Base-by-base conservation (phyloP, 148 eudicot species). In the Cornus kousa region DNA sequence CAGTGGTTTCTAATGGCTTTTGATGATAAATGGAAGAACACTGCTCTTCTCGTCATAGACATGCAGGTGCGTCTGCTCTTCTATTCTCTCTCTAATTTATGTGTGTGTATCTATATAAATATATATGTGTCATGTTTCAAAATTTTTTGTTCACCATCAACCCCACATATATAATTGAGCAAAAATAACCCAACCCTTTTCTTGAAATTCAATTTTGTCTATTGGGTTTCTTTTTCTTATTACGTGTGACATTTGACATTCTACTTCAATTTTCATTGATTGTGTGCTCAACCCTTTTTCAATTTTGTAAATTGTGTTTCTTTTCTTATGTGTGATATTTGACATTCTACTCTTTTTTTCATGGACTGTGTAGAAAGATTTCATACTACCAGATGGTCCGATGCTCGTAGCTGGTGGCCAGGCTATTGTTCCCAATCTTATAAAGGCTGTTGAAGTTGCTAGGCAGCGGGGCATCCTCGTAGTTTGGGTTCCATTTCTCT, bases 11-110 rank as follows among this genome's bases (percentile, higher is more conserved):
- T 53, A 62, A 62, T 62, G 66, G 66, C 66, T 28, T 43, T 68
- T 23, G 74, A 32, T 33, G 67, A 77, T 5, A 80, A 82, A 64
- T 85, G 92, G 97, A 91, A 90, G 28, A 90, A 85, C 70, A 89
- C 97, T 0, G 97, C 99, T 31, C 95, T 95, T 72, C 83, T 96
- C 20, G 94, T 96, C 81, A 92, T 96, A 23, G 99, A 93, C 72
- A 93, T 96, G 98, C 99, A 96, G 94, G 99, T 92, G 11, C 67
- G 32, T 17, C 20, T 43, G 1, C 39, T 67, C 23, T 72, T 80
- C 46, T 46, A 24, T 10, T 7, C 66, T 62, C 66, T 62, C 66
- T 62, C 3, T 2, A 2, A 0, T 43, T 2, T 43, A 2, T 9
- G 0, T 43, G 4, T 43, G 8, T 43, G 10, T 43, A 7, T 43